phyloP scores from a whole-genome alignment of 1,284 basidiomycete genomes.

The Coniophora puteana region DNA sequence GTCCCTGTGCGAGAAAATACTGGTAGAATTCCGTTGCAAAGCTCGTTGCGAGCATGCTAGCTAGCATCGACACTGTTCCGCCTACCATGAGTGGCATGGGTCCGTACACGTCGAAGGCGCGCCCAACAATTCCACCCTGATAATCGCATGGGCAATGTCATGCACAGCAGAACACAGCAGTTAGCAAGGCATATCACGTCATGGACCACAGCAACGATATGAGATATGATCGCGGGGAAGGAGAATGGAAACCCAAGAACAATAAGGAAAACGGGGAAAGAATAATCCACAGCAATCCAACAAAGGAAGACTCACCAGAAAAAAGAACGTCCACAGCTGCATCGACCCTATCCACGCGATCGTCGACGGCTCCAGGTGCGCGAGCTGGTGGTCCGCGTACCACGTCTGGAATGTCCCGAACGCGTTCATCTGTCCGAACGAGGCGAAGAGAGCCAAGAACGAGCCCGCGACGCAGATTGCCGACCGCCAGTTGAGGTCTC shows the following conservation, averaged over 20 bases:
- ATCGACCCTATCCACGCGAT: slow-evolving; percentile 48
- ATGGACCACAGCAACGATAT: no score
- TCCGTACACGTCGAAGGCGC: slow-evolving; percentile 47
- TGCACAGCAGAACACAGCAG: slow-evolving; percentile 29
- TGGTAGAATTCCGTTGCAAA: slow-evolving; percentile 54
- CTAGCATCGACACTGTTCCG: slow-evolving; percentile 38
- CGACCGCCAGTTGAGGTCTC: slow-evolving; percentile 19
- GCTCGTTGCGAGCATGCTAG: slow-evolving; percentile 51
- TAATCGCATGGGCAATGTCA: not conserved
- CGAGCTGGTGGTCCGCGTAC: slow-evolving; percentile 38
- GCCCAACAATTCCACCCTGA: slow-evolving; percentile 49
- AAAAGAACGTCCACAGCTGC: slow-evolving; percentile 43
- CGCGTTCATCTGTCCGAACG: slow-evolving; percentile 27
- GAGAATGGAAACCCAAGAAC: no score
- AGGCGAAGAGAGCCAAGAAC: slow-evolving; percentile 31
- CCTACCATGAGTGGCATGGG: slow-evolving; percentile 42
- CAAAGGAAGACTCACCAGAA: slow-evolving; percentile 31
- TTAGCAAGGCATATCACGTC: slow-evolving; percentile 10
- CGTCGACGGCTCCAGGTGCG: slow-evolving; percentile 27
- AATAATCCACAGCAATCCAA: slow-evolving; percentile 11
- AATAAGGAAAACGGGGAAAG: not conserved
- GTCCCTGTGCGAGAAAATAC: slow-evolving; percentile 55
- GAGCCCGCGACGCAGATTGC: slow-evolving; percentile 26
- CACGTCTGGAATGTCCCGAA: slow-evolving; percentile 38
- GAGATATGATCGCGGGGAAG: no score